phyloP scores from a whole-genome alignment of 2,329 filamentous ascomycete species.

The Diaporthe eres region DNA sequence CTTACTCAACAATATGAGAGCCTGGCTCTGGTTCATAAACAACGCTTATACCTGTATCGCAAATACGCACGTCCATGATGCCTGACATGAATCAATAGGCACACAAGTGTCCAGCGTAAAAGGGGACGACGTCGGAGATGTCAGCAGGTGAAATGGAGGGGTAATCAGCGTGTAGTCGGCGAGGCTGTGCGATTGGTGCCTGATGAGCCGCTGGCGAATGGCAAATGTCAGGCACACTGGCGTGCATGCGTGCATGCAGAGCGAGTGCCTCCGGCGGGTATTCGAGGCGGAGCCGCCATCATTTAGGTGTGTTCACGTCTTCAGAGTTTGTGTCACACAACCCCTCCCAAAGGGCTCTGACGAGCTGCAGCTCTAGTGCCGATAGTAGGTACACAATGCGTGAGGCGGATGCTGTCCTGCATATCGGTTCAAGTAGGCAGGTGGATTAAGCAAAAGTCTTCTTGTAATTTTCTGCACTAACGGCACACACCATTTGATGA shows the following conservation, averaged over 20 bases:
- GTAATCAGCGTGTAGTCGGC: not conserved
- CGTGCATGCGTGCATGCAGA: not conserved
- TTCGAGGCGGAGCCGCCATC: fast-evolving
- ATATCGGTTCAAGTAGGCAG: no score
- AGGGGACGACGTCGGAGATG: not conserved
- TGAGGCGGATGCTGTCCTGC: not conserved
- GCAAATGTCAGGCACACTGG: not conserved
- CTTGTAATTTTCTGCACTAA: not conserved
- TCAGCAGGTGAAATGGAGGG: not conserved
- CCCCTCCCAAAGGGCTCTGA: not conserved
- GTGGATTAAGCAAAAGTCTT: not conserved
- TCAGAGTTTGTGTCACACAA: not conserved
- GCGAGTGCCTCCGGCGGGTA: not conserved
- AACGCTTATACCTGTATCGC: not conserved
- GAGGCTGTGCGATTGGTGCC: not conserved
- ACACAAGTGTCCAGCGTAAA: no score
- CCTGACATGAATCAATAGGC: no score
- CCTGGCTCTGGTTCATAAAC: not conserved
- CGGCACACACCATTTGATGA: fast-evolving
- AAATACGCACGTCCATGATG: not conserved
- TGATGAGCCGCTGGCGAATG: not conserved
- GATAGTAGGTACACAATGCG: not conserved
- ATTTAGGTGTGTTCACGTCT: not conserved
- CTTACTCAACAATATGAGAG: not conserved
- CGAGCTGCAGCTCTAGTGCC: not conserved